These are phyloP conservation scores for Yamadazyma dushanensis DNA, from an alignment of 1,139 yeast genomes.

Conservation along the genomic window DNA sequence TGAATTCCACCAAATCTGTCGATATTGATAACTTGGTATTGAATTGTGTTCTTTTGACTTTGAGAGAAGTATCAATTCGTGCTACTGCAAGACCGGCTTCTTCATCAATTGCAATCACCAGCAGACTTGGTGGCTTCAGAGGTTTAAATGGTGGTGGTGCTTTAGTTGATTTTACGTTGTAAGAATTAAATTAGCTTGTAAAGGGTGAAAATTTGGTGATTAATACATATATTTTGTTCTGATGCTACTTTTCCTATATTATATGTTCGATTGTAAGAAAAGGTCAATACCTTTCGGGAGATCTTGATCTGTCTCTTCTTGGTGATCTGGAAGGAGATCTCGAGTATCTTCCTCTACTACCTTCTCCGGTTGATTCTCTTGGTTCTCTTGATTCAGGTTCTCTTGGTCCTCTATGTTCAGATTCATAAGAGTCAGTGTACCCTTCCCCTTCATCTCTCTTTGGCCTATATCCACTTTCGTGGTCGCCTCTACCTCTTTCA, in stretches of 20 bases:
- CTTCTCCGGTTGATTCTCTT: conserved; percentile 10
- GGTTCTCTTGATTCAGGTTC: conserved; percentile 13
- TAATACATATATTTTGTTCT: too few relatives aligned
- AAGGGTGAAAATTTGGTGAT: too few relatives aligned
- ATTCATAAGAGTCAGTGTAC: conserved; percentile 9
- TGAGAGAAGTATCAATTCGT: conserved; percentile 35
- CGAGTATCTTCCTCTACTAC: conserved; percentile 23
- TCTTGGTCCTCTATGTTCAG: conserved; percentile 7
- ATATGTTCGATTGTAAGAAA: too few relatives aligned
- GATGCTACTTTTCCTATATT: neutral
- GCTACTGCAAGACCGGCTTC: conserved; percentile 21
- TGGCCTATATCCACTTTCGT: conserved; percentile 13
- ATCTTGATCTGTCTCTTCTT: conserved; percentile 39
- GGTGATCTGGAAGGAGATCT: conserved; percentile 46
- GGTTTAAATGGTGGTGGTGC: neutral
- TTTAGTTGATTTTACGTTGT: neutral
- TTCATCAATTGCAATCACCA: conserved; percentile 12
- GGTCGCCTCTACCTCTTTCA: conserved; percentile 18
- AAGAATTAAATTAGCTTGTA: neutral
- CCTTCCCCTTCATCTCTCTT: conserved; percentile 19
- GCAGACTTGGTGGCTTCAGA: conserved; percentile 12
- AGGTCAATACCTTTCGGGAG: conserved; percentile 35
- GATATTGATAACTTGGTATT: conserved; percentile 36
- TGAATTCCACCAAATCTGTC: conserved; percentile 33
- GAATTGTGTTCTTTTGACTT: conserved; percentile 28